Evolutionary conservation across 2,329 filamentous ascomycete genomes (phyloP).

Genomic region (Emericellopsis cladophorae): DNA sequence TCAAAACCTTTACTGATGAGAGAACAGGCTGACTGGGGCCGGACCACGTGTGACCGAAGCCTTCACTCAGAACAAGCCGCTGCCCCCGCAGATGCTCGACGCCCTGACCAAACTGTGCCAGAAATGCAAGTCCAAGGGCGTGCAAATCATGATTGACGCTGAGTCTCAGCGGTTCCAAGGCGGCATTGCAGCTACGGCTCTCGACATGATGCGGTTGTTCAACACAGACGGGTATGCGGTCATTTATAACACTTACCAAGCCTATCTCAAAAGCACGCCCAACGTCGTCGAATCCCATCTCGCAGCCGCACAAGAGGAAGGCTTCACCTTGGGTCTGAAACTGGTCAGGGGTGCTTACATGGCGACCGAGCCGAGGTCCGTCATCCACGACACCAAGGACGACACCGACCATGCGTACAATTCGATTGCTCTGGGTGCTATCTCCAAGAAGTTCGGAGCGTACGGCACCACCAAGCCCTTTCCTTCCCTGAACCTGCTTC

Average conservation of each 20-base stretch:
- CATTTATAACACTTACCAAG: conserved; percentile 42
- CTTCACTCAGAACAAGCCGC: conserved; percentile 17
- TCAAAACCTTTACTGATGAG: not conserved
- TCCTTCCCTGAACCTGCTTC: conserved; percentile 31
- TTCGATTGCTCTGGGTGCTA: conserved; percentile 28
- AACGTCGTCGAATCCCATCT: conserved; percentile 30
- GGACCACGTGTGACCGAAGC: conserved; percentile 24
- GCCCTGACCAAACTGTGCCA: conserved; percentile 26
- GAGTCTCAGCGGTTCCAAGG: conserved; percentile 30
- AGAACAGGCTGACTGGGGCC: conserved; percentile 25
- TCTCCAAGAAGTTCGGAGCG: conserved; percentile 28
- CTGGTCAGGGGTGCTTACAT: conserved; percentile 46
- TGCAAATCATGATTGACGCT: conserved; percentile 31
- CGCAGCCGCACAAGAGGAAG: conserved; percentile 25
- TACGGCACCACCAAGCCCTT: conserved; percentile 27
- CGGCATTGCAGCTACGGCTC: conserved; percentile 18
- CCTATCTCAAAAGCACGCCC: conserved; percentile 36
- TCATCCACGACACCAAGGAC: conserved; percentile 40
- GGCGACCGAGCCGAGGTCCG: conserved; percentile 28
- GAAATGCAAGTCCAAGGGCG: conserved; percentile 21
- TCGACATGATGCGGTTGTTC: conserved; percentile 22
- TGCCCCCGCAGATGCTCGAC: conserved; percentile 26
- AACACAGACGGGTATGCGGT: conserved; percentile 20
- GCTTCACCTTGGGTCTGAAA: conserved; percentile 41
- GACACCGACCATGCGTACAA: conserved; percentile 41